Evolutionary conservation across 1,284 basidiomycete genomes (phyloP).

Genomic region (Afroboletus lepidellus): DNA sequence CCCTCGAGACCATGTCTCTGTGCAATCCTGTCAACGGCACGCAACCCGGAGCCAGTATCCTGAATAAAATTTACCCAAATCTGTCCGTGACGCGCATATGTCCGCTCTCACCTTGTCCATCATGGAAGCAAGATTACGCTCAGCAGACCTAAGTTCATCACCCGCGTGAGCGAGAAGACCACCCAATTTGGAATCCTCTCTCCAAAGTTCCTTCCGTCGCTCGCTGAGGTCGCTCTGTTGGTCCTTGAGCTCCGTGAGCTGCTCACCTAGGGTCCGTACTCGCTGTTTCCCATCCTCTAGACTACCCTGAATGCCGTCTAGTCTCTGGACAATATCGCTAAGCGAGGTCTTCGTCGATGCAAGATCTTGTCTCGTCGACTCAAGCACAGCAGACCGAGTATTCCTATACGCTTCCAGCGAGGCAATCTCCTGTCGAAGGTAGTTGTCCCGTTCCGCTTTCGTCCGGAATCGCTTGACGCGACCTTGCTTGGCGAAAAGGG

Average conservation of each 20-base stretch:
- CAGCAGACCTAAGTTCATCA: constrained; percentile 79
- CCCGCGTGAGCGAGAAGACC: constrained; percentile 74
- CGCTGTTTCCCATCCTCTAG: constrained; percentile 77
- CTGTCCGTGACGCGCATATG: neutral
- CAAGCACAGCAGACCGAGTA: constrained; percentile 51
- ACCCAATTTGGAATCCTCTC: constrained; percentile 88
- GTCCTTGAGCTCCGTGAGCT: constrained; percentile 66
- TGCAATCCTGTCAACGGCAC: constrained; percentile 81
- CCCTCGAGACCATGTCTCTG: constrained; percentile 71
- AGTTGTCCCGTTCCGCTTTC: constrained; percentile 78
- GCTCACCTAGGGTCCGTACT: constrained; percentile 66
- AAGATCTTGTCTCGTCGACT: constrained; percentile 47
- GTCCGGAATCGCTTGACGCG: constrained; percentile 84
- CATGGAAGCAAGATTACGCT: constrained; percentile 82
- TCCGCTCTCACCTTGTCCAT: constrained; percentile 81
- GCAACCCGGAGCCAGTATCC: constrained; percentile 88
- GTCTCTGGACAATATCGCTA: constrained; percentile 56
- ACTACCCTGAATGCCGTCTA: constrained; percentile 62
- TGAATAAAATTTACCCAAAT: constrained; percentile 32
- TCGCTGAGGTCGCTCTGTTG: constrained; percentile 74
- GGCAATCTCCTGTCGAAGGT: constrained; percentile 70
- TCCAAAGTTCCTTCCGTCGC: constrained; percentile 90
- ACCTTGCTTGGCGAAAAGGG: constrained; percentile 86
- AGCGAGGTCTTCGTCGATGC: constrained; percentile 47
- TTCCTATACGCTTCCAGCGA: constrained; percentile 60